These are phyloP conservation scores for Schrenkiella parvula DNA, from an alignment of 345 rosid genomes.

Conservation along the genomic window DNA sequence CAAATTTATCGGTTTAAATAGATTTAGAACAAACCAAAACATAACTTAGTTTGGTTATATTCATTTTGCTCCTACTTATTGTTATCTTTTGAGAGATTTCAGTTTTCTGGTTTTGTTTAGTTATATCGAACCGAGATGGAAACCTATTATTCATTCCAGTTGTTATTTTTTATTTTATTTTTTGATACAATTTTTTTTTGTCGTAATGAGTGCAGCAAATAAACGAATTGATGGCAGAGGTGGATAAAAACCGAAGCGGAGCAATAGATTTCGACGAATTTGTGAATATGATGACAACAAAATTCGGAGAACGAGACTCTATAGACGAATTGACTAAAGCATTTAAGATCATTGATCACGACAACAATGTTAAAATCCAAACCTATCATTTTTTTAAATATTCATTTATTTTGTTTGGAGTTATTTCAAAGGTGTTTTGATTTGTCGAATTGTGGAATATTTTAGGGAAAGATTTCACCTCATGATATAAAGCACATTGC, in stretches of 20 bases:
- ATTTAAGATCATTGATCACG: conserved; percentile 72
- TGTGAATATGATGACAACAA: conserved; percentile 82
- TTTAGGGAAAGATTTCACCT: conserved; percentile 72
- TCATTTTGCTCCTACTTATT: not conserved
- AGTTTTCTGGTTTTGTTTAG: not conserved
- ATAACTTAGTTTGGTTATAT: not conserved
- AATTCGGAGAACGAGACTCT: conserved; percentile 84
- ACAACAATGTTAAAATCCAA: conserved; percentile 52
- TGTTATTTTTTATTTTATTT: too few relatives aligned
- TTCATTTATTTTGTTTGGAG: not conserved
- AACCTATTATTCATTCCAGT: too few relatives aligned
- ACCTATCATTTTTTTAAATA: not conserved
- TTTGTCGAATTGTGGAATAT: not conserved
- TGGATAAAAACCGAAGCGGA: conserved; percentile 91
- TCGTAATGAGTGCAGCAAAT: conserved; percentile 57
- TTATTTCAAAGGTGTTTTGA: not conserved
- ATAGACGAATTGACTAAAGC: conserved; percentile 76
- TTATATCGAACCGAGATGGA: not conserved
- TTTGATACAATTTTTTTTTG: too few relatives aligned
- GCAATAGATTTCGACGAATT: conserved; percentile 94
- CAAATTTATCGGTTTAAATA: not conserved
- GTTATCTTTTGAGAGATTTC: too few relatives aligned
- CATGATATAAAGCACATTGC: conserved; percentile 59
- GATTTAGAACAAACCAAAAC: not conserved
- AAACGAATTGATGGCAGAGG: conserved; percentile 87